Base-by-base conservation (phyloP, 2,329 filamentous ascomycete genomes). In the Pseudofabraea citricarpa region DNA sequence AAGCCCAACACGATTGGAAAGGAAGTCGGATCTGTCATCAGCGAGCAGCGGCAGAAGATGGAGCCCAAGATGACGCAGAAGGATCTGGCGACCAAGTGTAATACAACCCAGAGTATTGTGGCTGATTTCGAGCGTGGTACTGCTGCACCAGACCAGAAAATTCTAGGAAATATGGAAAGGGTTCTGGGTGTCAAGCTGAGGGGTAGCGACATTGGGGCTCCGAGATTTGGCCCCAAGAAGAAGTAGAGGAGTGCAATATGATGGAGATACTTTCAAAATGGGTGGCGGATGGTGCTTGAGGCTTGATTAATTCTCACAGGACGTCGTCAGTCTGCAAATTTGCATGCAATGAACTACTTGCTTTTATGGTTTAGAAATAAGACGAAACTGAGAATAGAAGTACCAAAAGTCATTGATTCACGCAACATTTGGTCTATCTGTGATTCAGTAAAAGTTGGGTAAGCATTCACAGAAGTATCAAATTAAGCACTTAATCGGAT, bases 21-120 rank as follows among this genome's bases (percentile, higher is more conserved):
- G 60, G 75, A 79, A 44, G 88, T 97, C 53, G 89, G 87, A 59
- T 81, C 87, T 54, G 87, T 85, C 53, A 96, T 97, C 71, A 77
- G 81, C 60, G 78, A 84, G 60, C 80, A 86, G 44, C 87, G 93
- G 53, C 82, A 81, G 63, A 81, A 85, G 64, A 83, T 88, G 64
- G 86, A 86, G 68, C 90, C 90, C 68, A 93, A 95, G 73, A 91
- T 97, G 88, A 94, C 90, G 45, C 93, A 97, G 71, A 94, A 94
- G 68, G 78, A 83, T 54, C 73, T 84, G 13, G 91, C 90, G 49
- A 89, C 85, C 54, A 89, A 89, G 71, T 90, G 87, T 75, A 95
- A 95, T 75, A 90, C 85, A 49, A 91, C 87, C 32, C 80, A 84
- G 41, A 77, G 80, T 53, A 73, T 93, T 55, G 77, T 97, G 51